Evolutionary conservation across 1,139 yeast species (phyloP).

Genomic region (Candida smagusa): DNA sequence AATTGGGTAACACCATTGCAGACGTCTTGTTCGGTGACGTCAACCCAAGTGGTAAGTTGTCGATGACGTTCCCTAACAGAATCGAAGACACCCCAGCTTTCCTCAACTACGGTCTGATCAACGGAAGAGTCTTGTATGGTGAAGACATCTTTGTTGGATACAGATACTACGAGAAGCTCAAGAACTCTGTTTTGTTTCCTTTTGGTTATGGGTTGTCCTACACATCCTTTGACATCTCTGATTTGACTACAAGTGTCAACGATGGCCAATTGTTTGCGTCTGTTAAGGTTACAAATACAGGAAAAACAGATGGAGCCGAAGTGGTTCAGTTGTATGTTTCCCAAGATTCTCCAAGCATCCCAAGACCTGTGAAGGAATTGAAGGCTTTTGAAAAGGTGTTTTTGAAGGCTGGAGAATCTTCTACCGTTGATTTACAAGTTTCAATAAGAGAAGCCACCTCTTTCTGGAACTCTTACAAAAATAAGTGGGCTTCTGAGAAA

Average conservation of each 20-base stretch:
- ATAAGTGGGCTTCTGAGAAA: conserved; percentile 50
- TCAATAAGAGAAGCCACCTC: conserved; percentile 51
- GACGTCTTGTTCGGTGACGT: conserved; percentile 26
- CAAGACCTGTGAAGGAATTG: conserved; percentile 57
- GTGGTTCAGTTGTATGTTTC: conserved; percentile 46
- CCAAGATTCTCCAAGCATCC: conserved; percentile 36
- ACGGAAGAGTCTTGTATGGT: conserved; percentile 53
- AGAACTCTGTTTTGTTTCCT: conserved; percentile 48
- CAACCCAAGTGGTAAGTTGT: conserved; percentile 24
- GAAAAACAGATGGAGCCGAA: conserved; percentile 40
- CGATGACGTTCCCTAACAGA: conserved; percentile 22
- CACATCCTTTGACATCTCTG: conserved; percentile 35
- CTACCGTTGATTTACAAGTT: conserved; percentile 30
- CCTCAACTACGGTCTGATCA: conserved; percentile 15
- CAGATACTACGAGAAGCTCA: conserved; percentile 51
- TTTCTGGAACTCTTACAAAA: conserved; percentile 48
- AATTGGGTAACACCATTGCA: conserved; percentile 26
- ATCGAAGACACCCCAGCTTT: conserved; percentile 21
- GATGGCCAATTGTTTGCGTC: conserved; percentile 16
- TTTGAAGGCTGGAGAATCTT: conserved; percentile 38
- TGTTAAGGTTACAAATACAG: conserved; percentile 42
- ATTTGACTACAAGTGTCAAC: conserved; percentile 11
- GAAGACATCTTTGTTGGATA: conserved; percentile 59
- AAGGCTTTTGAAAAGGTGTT: conserved; percentile 51
- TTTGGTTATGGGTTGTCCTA: conserved; percentile 63